phyloP scores from a whole-genome alignment of 1,139 yeast genomes.

The Pichia sp. region DNA sequence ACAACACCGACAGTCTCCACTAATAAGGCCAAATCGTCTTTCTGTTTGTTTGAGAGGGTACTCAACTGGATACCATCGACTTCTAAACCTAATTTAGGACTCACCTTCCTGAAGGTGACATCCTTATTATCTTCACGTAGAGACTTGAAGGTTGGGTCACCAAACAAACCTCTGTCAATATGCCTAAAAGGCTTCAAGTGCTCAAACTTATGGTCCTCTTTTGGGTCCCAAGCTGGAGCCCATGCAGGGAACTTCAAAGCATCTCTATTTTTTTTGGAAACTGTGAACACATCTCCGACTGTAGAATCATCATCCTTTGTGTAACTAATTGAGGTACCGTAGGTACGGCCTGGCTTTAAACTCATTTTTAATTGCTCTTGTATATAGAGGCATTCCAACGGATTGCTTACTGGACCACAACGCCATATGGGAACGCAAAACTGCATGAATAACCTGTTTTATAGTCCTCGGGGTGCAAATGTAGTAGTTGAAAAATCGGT shows the following conservation, averaged over 20 bases:
- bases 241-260: neutral
- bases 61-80: constrained; percentile 2
- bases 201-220: neutral
- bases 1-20: neutral
- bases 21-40: neutral
- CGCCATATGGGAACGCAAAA: too few species aligned
- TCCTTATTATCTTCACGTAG: neutral
- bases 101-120: neutral
- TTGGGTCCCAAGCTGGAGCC: neutral
- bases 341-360: neutral
- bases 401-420: too few species aligned
- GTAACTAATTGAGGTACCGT: neutral
- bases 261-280: neutral
- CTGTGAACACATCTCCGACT: neutral
- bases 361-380: neutral
- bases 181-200: constrained; percentile 1
- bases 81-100: neutral
- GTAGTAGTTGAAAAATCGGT: too few species aligned
- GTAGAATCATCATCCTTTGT: neutral
- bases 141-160: neutral
- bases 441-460: too few species aligned
- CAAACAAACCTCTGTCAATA: neutral
- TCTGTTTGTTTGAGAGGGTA: neutral
- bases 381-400: too few species aligned
- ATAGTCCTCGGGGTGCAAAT: too few species aligned